A percentile compares a stretch with the other conserved stretches of the same genome.
Evolutionary conservation across 331 rosid genomes (phyloP).

Genomic region (Pyrus hybrid): DNA sequence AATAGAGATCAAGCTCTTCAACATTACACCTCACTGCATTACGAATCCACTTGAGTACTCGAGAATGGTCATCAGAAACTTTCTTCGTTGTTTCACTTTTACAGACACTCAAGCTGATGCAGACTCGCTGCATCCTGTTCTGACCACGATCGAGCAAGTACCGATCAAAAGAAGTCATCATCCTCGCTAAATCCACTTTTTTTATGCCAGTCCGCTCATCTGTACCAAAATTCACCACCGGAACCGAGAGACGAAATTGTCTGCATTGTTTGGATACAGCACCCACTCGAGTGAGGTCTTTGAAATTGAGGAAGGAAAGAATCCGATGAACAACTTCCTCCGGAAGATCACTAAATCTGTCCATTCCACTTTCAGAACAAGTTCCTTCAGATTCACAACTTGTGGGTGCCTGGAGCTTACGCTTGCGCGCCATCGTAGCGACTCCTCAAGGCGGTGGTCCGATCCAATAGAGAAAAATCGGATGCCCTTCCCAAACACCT

Average conservation of each 20-base stretch:
- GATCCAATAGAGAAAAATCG: not conserved
- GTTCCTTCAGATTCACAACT: no score
- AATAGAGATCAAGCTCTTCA: not conserved
- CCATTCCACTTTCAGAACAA: not conserved
- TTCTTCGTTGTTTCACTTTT: not conserved
- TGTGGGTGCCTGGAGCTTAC: not conserved
- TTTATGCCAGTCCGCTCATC: no score
- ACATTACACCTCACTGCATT: not conserved
- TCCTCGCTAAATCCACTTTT: not conserved
- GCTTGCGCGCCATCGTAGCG: not conserved
- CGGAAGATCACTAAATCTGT: not conserved
- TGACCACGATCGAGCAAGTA: not conserved
- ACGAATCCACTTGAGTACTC: not conserved
- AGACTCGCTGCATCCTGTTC: not conserved
- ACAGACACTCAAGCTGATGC: not conserved
- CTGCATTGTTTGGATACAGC: not conserved
- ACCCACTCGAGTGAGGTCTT: not conserved
- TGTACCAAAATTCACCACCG: not conserved
- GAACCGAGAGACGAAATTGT: not conserved
- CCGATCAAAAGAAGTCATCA: not conserved
- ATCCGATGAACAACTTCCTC: not conserved
- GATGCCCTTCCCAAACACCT: not conserved
- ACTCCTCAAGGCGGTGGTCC: not conserved
- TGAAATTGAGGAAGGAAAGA: not conserved
- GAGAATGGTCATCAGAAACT: not conserved